A percentile compares a stretch with the other conserved stretches of the same genome.
Conservation (phyloP, 1,284 basidiomycete genomes). For the Cutaneotrichosporon arboriforme region DNA sequence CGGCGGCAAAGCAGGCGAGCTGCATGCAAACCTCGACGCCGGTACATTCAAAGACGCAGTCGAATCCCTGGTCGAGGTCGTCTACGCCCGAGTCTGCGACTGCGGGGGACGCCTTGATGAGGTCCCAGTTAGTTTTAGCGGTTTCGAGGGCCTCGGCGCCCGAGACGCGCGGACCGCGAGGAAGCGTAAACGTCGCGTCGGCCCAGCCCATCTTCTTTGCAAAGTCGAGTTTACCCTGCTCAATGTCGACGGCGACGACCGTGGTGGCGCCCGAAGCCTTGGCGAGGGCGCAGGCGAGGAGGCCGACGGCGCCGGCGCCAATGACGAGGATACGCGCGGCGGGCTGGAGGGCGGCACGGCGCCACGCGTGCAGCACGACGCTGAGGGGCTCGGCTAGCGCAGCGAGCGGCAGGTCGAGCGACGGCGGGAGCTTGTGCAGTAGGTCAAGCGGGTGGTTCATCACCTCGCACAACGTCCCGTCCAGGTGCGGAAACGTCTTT, state of each 20-base stretch:
- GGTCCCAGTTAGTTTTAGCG: conserved; percentile 59
- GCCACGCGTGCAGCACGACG: conserved; percentile 76
- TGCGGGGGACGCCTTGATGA: conserved; percentile 27
- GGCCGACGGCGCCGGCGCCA: conserved; percentile 86
- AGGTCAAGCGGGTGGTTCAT: conserved; percentile 84
- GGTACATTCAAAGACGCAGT: conserved; percentile 85
- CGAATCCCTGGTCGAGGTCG: conserved; percentile 69
- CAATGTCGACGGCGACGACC: conserved; percentile 79
- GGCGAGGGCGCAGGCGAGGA: conserved; percentile 76
- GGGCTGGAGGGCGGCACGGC: conserved; percentile 58
- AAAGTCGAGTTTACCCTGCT: conserved; percentile 70
- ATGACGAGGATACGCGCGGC: conserved; percentile 75
- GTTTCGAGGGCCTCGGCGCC: conserved; percentile 62
- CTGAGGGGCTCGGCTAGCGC: conserved; percentile 87
- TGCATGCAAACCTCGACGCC: conserved; percentile 87
- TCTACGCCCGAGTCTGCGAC: conserved; percentile 19
- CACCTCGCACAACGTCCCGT: conserved; percentile 79
- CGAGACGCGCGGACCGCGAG: conserved; percentile 49
- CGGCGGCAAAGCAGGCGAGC: conserved; percentile 61
- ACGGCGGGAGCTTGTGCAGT: conserved; percentile 79
- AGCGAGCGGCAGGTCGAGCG: conserved; percentile 68
- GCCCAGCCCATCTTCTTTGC: conserved; percentile 69
- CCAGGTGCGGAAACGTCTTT: conserved; percentile 86
- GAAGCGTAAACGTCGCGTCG: conserved; percentile 63
- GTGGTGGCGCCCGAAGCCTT: conserved; percentile 64